Percentiles rank a stretch among this genome's conserved stretches.
Conservation (phyloP, 2,329 filamentous ascomycete species). For the Aspergillus nomiae region DNA sequence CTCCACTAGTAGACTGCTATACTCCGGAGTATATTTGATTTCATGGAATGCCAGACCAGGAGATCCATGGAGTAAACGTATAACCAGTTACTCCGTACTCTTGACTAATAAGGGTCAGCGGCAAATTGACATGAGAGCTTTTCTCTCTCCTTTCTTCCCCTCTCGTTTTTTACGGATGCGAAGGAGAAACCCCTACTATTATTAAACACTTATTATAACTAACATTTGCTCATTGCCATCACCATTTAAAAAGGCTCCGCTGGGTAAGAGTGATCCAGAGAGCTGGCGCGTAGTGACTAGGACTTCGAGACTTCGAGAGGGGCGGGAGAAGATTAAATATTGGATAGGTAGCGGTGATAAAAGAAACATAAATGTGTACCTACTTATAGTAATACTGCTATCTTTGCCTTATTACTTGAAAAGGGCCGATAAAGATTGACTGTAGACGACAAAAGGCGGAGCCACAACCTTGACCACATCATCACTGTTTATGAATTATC, state of each 20-base stretch:
- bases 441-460: no score
- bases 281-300: not conserved
- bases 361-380: not conserved
- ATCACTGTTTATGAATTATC: not conserved
- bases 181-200: not conserved
- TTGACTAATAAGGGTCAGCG: no score
- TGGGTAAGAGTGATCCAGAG: not conserved
- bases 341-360: not conserved
- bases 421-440: no score
- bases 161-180: not conserved
- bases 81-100: no score
- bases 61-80: not conserved
- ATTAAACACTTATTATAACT: not conserved
- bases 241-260: not conserved
- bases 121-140: not conserved
- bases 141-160: not conserved
- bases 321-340: not conserved
- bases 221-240: not conserved
- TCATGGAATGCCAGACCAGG: not conserved
- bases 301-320: not conserved
- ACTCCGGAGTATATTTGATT: not conserved
- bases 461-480: not conserved
- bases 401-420: no score
- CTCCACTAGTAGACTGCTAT: no score
- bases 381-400: not conserved